Conservation (phyloP, 106 monocot species). For the Dactylorhiza incarnata region DNA sequence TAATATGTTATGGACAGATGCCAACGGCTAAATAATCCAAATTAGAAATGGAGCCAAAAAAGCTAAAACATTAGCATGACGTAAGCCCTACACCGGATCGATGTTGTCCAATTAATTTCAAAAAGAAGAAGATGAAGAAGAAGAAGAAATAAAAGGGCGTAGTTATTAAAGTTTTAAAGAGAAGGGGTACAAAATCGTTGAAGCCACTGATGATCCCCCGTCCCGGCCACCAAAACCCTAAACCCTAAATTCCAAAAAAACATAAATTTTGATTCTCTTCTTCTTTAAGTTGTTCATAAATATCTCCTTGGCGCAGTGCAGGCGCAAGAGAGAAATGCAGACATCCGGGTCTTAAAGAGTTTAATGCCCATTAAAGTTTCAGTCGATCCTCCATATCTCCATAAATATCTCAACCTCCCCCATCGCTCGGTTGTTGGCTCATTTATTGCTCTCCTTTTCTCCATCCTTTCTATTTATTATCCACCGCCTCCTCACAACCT, state of each 20-base stretch:
- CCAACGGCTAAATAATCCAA: too few relatives aligned
- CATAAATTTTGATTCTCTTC: conserved; percentile 1
- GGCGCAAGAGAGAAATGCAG: not conserved
- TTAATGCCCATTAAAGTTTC: conserved; percentile 9
- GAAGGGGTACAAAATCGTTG: too few relatives aligned
- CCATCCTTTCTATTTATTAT: conserved; percentile 11
- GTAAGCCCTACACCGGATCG: too few relatives aligned
- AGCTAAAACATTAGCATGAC: too few relatives aligned
- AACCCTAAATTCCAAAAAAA: not conserved
- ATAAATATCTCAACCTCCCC: conserved; percentile 9
- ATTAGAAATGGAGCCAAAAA: too few relatives aligned
- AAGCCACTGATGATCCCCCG: too few relatives aligned
- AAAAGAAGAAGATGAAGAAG: too few relatives aligned
- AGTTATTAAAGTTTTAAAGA: too few relatives aligned
- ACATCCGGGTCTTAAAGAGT: conserved; percentile 7
- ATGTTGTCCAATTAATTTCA: too few relatives aligned
- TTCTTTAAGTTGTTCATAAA: not conserved
- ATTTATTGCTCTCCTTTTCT: not conserved
- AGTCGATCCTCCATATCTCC: not conserved
- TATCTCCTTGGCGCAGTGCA: not conserved
- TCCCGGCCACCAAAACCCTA: not conserved
- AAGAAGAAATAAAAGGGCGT: too few relatives aligned
- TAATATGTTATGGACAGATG: too few relatives aligned
- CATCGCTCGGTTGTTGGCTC: conserved; percentile 9
- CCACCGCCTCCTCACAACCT: not conserved